Evolutionary conservation across 371 early-diverging fungal genomes (phyloP).

Genomic region (Mortierella sp.): DNA sequence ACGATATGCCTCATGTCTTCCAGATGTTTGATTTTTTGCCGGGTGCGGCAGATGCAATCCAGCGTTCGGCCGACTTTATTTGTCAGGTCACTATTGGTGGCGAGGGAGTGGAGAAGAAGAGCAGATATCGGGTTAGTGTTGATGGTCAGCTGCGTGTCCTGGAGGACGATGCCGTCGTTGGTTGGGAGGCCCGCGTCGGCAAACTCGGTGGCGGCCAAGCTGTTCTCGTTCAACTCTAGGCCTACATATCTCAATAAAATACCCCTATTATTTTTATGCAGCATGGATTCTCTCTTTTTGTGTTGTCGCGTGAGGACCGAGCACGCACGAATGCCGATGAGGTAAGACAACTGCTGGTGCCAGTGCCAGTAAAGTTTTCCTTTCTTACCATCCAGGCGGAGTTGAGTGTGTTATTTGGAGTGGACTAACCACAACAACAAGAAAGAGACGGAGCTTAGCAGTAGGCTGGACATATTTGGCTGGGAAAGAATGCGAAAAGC

Average conservation of each 20-base stretch:
- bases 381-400: background rate
- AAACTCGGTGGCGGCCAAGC: conserved; percentile 46
- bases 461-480: background rate
- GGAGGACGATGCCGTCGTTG: conserved; percentile 33
- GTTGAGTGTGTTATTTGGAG: background rate
- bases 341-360: background rate
- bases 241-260: no score
- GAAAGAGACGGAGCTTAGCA: background rate
- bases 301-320: conserved; percentile 11
- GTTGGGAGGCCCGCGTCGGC: conserved; percentile 46
- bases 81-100: conserved; percentile 23
- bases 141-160: conserved; percentile 27
- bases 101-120: conserved; percentile 14
- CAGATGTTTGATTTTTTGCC: conserved; percentile 62
- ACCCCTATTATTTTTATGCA: no score
- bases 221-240: conserved; percentile 1
- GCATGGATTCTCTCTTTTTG: no score
- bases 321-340: background rate
- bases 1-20: conserved; percentile 88
- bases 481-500: background rate
- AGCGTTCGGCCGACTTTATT: conserved; percentile 39
- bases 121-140: conserved; percentile 24
- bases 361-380: background rate
- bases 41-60: conserved; percentile 26
- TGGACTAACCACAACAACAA: background rate